Evolutionary conservation across 495 filamentous ascomycete genomes (phyloP).

Genomic region (Aspergillus homomorphus): DNA sequence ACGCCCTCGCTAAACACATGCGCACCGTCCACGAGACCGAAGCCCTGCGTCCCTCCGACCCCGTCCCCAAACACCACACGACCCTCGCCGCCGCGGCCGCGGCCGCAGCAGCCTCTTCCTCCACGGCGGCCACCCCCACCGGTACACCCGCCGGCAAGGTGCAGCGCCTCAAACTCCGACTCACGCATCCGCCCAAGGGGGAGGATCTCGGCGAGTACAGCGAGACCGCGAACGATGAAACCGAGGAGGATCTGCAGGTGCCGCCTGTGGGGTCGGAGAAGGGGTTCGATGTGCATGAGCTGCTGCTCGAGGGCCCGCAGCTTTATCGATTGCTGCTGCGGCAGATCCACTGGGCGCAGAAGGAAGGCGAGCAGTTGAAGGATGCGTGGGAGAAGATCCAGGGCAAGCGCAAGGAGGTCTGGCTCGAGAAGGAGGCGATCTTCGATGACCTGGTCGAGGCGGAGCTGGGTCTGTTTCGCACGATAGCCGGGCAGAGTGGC

Average conservation of each 20-base stretch:
- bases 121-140: slow-evolving; percentile 27
- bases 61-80: slow-evolving; percentile 68
- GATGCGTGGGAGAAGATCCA: slow-evolving; percentile 63
- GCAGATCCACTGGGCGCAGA: slow-evolving; percentile 77
- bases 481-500: slow-evolving; percentile 29
- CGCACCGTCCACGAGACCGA: slow-evolving; percentile 98
- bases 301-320: slow-evolving; percentile 61
- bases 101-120: slow-evolving; percentile 16
- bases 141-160: slow-evolving; percentile 53
- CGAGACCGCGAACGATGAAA: slow-evolving; percentile 49
- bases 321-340: slow-evolving; percentile 71
- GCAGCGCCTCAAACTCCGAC: slow-evolving; percentile 67
- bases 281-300: slow-evolving; percentile 69
- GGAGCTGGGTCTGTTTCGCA: slow-evolving; percentile 46
- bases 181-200: slow-evolving; percentile 44
- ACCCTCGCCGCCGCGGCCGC: background rate
- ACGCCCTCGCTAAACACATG: slow-evolving; percentile 97
- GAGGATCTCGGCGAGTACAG: slow-evolving; percentile 53
- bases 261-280: slow-evolving; percentile 37
- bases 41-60: slow-evolving; percentile 81
- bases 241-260: slow-evolving; percentile 49
- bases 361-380: slow-evolving; percentile 61
- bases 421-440: slow-evolving; percentile 76
- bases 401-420: slow-evolving; percentile 68
- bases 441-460: slow-evolving; percentile 59